A percentile compares a stretch with the other conserved stretches of the same genome.
Conservation (phyloP, 2,329 filamentous ascomycete genomes). For the Monosporascus sp. region DNA sequence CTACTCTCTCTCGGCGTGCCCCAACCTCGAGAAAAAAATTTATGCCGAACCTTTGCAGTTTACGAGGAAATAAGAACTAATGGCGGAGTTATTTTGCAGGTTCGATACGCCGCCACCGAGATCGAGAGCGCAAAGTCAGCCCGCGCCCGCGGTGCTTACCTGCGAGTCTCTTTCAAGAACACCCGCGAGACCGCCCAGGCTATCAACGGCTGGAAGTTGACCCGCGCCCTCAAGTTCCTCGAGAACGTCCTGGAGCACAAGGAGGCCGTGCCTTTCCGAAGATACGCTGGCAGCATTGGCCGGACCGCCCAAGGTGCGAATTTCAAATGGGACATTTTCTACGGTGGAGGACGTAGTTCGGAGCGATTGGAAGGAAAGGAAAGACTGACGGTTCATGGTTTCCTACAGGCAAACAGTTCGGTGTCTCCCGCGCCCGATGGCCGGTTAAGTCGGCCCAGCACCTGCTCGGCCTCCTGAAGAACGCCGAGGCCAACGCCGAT, state of each 20-base stretch:
- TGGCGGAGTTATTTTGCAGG: slow-evolving; percentile 44
- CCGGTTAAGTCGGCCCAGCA: slow-evolving; percentile 99
- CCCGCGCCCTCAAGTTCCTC: slow-evolving; percentile 92
- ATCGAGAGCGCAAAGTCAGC: slow-evolving; percentile 89
- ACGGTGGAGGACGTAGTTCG: neutral
- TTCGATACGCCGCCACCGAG: slow-evolving; percentile 92
- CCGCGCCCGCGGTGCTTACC: slow-evolving; percentile 96
- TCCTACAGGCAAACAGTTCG: slow-evolving; percentile 87
- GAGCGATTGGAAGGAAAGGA: neutral
- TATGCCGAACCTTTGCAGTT: neutral
- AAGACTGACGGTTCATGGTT: slow-evolving; percentile 14
- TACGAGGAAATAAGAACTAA: slow-evolving; percentile 11
- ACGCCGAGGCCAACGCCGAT: slow-evolving; percentile 94
- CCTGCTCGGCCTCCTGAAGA: slow-evolving; percentile 94
- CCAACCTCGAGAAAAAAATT: neutral
- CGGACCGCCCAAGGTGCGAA: slow-evolving; percentile 95
- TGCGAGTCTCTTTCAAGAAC: slow-evolving; percentile 99
- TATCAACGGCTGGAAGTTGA: slow-evolving; percentile 98
- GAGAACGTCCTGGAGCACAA: slow-evolving; percentile 97
- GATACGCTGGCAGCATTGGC: slow-evolving; percentile 93
- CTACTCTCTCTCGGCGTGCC: neutral
- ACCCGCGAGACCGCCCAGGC: slow-evolving; percentile 99
- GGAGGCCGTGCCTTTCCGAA: slow-evolving; percentile 97
- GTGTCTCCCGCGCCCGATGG: slow-evolving; percentile 97
- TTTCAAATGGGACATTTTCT: neutral